Conservation (phyloP, 345 rosid species). For the Euphorbia pulcherrima region DNA sequence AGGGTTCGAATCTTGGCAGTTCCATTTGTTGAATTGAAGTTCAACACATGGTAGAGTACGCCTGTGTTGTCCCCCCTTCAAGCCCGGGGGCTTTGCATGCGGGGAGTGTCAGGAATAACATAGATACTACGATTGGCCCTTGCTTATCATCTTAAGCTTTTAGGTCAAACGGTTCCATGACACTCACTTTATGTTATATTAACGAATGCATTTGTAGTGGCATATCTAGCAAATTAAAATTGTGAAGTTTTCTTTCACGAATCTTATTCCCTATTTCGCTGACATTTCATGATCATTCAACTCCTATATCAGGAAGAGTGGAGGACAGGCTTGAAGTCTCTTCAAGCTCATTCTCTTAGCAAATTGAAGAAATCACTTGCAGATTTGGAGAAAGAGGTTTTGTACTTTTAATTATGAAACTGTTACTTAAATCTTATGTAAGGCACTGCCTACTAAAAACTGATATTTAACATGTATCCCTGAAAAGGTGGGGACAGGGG, state of each 20-base stretch:
- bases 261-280: background rate
- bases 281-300: background rate
- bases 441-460: slow-evolving; percentile 3
- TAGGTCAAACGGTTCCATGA: too few relatives aligned
- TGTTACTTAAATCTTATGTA: background rate
- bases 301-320: slow-evolving; percentile 73
- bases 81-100: too few relatives aligned
- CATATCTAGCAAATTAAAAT: background rate
- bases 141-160: too few relatives aligned
- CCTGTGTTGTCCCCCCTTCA: too few relatives aligned
- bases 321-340: slow-evolving; percentile 70
- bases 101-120: too few relatives aligned
- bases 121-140: too few relatives aligned
- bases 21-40: too few relatives aligned
- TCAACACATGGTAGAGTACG: too few relatives aligned
- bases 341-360: slow-evolving; percentile 57
- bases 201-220: background rate
- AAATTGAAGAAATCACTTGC: slow-evolving; percentile 76
- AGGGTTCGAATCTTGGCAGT: too few relatives aligned
- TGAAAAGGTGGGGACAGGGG: slow-evolving; percentile 61
- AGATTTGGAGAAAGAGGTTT: slow-evolving; percentile 83
- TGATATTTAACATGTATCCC: slow-evolving; percentile 12
- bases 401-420: background rate
- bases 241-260: background rate
- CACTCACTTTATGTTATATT: too few relatives aligned